Evolutionary conservation across 768 basidiomycete species (phyloP).

Genomic region (Tylopilus subfusipes): DNA sequence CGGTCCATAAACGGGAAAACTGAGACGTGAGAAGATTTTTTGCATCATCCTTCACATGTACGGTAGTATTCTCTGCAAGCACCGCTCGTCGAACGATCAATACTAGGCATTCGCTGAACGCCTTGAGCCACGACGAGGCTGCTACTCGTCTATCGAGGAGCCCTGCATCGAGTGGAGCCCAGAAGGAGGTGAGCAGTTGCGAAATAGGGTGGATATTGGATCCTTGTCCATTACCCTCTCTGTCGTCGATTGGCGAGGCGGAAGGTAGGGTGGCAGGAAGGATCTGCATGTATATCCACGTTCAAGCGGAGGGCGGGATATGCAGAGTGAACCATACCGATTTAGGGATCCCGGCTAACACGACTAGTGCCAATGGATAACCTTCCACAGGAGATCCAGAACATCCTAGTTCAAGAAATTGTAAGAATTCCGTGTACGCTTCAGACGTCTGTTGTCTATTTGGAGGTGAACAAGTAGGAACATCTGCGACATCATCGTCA

Average conservation of each 20-base stretch:
- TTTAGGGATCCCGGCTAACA: slow-evolving; percentile 77
- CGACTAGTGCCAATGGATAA: slow-evolving; percentile 78
- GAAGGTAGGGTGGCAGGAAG: slow-evolving; percentile 19
- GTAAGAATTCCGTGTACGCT: slow-evolving; percentile 71
- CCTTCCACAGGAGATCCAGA: slow-evolving; percentile 73
- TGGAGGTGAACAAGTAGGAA: neutral
- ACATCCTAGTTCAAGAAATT: slow-evolving; percentile 76
- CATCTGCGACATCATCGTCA: slow-evolving; percentile 34
- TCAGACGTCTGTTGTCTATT: slow-evolving; percentile 24
- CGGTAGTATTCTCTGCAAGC: neutral
- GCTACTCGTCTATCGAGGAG: slow-evolving; percentile 23
- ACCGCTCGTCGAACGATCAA: slow-evolving; percentile 45
- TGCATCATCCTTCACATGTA: slow-evolving; percentile 1
- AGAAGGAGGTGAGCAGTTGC: slow-evolving; percentile 71
- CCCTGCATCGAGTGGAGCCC: slow-evolving; percentile 65
- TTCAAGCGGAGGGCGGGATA: neutral
- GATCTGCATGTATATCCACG: slow-evolving; percentile 9
- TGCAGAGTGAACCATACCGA: slow-evolving; percentile 41
- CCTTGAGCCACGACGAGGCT: slow-evolving; percentile 59
- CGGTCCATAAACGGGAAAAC: slow-evolving; percentile 47
- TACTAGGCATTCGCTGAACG: slow-evolving; percentile 65
- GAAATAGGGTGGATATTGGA: slow-evolving; percentile 31
- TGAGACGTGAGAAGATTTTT: slow-evolving; percentile 42
- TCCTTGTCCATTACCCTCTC: neutral
- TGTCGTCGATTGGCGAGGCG: neutral